Evolutionary conservation across 768 basidiomycete genomes (phyloP), one percentile per base, ranked within the genome.

Genomic region (Rhizopogon rudus): DNA sequence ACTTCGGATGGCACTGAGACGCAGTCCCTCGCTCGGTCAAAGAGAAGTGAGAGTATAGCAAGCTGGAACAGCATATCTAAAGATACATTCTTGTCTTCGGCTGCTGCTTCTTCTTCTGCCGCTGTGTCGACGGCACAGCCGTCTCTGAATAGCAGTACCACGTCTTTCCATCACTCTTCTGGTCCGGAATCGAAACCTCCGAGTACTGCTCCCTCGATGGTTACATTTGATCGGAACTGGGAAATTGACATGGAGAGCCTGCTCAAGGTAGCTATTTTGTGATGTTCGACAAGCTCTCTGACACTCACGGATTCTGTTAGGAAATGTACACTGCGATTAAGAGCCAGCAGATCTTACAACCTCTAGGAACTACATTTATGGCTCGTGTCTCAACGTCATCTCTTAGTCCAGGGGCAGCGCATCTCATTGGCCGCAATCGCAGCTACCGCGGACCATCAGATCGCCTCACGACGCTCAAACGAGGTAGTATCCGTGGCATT

Each of bases 271-370:
- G 40, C 73, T 45, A 55, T 33, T 6, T 13, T 37, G 50, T 40
- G 51, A 41, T 44, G 48, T 35, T 33, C 22, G 37, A 54, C 22
- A 20, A 22, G 25, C 14, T 17, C 46, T 53, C 42, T 54, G 56
- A 60, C 46, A 51, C 6, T 51, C 8, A 48, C 22, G 5, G 14
- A 35, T 28, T 41, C 17, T 14, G 25, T 1, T 60, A 95, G 91
- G 97, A 99, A 65, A 96, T 99, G 81, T 99, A 94, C 75, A 82
- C 78, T 61, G 87, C 93, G 7, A 86, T 98, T 72, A 94, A 95
- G 74, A 82, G 78, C 40, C 90, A 94, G 62, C 91, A 94, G 67
- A 95, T 98, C 60, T 71, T 95, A 40, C 90, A 95, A 59, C 94
- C 94, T 1, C 70, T 86, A 28, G 79, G 76, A 56, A 78, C 75